phyloP scores from a whole-genome alignment of 768 basidiomycete species.

The Rhizopogon vesiculosus region DNA sequence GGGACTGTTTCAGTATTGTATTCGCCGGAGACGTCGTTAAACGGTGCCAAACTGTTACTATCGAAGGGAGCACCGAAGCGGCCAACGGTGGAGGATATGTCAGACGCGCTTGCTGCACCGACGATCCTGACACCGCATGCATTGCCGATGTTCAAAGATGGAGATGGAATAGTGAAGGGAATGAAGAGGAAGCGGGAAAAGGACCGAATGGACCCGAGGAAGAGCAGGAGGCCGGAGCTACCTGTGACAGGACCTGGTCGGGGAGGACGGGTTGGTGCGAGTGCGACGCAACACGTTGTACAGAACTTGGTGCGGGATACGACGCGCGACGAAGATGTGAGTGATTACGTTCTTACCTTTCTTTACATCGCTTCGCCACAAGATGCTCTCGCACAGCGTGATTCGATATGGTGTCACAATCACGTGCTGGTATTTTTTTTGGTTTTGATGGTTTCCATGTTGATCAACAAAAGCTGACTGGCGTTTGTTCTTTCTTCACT shows the following conservation, averaged over 20 bases:
- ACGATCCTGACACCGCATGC: constrained; percentile 92
- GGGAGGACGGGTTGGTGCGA: constrained; percentile 93
- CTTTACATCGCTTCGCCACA: constrained; percentile 4
- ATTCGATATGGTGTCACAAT: neutral
- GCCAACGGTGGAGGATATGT: constrained; percentile 83
- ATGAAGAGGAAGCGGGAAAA: constrained; percentile 89
- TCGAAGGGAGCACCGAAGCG: constrained; percentile 84
- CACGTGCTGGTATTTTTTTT: constrained; percentile 12
- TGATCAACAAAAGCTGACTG: constrained; percentile 19
- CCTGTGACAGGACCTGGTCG: constrained; percentile 91
- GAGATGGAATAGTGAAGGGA: constrained; percentile 58
- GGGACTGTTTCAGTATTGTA: constrained; percentile 89
- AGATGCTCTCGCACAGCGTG: neutral
- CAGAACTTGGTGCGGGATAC: constrained; percentile 91
- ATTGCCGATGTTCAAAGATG: constrained; percentile 88
- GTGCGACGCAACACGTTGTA: constrained; percentile 95
- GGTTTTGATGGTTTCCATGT: constrained; percentile 22
- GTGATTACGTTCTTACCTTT: constrained; percentile 32
- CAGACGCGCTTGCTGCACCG: constrained; percentile 78
- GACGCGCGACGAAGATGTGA: constrained; percentile 90
- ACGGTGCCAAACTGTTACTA: constrained; percentile 87
- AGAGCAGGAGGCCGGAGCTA: constrained; percentile 88
- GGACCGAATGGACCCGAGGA: constrained; percentile 83
- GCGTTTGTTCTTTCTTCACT: constrained; percentile 16
- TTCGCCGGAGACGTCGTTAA: constrained; percentile 83